Conservation (phyloP, 2,329 filamentous ascomycete genomes). For the Ampelomyces quisqualis region DNA sequence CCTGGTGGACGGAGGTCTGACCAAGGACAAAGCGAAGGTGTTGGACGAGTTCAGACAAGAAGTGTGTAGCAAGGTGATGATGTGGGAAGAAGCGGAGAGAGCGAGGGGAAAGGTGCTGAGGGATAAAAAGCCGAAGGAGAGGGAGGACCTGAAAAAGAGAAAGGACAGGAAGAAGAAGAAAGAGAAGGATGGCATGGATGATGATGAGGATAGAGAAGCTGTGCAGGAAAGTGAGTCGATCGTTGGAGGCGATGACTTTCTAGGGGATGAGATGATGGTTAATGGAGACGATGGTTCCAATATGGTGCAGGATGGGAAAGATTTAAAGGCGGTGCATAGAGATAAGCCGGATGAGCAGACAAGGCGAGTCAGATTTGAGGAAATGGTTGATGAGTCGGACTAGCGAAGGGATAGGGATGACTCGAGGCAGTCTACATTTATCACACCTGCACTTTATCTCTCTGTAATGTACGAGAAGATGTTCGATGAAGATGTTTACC, state of each 20-base stretch:
- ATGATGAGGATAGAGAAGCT: not conserved
- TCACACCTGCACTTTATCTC: slow-evolving; percentile 1
- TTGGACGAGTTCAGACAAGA: not conserved
- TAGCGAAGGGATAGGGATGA: no score
- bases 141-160: not conserved
- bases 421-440: no score
- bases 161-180: not conserved
- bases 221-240: not conserved
- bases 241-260: no score
- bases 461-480: not conserved
- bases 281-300: no score
- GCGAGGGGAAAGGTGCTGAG: not conserved
- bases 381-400: no score
- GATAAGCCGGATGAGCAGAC: no score
- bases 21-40: not conserved
- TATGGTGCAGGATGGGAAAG: no score
- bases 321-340: no score
- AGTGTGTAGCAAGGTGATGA: not conserved
- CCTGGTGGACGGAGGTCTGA: not conserved
- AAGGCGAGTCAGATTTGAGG: no score
- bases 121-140: not conserved
- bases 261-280: not conserved
- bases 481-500: slow-evolving; percentile 9
- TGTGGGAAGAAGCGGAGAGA: not conserved
- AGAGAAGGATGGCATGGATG: not conserved